These are phyloP conservation scores for Sporobolus alterniflorus DNA, from an alignment of 202 grass and related monocot genomes.

Conservation along the genomic window DNA sequence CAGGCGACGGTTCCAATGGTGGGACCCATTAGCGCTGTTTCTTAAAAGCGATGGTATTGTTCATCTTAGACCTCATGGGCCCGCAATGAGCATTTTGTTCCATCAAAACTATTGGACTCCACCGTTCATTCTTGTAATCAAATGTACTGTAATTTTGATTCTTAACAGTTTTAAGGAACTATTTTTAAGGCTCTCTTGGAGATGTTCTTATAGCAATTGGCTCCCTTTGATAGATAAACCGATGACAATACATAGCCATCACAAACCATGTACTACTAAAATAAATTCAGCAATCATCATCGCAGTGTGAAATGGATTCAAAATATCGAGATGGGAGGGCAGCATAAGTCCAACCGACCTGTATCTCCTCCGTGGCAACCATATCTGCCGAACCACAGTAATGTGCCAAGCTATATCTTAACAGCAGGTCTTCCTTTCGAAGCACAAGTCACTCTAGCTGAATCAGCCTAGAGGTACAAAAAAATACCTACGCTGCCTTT, in stretches of 20 bases:
- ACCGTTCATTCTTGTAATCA: too few species aligned
- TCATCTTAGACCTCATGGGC: too few species aligned
- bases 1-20: too few species aligned
- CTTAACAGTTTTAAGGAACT: too few species aligned
- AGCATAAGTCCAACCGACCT: slow-evolving; percentile 21
- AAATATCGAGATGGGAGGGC: not conserved
- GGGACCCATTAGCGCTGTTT: too few species aligned
- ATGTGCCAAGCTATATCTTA: slow-evolving; percentile 16
- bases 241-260: not conserved
- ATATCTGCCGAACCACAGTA: slow-evolving; percentile 12
- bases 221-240: not conserved
- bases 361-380: slow-evolving; percentile 38
- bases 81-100: too few species aligned
- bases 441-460: not conserved
- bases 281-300: not conserved
- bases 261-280: not conserved
- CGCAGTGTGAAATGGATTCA: not conserved
- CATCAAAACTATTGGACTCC: too few species aligned
- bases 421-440: slow-evolving; percentile 16
- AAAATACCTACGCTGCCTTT: slow-evolving; percentile 23
- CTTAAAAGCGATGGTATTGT: too few species aligned
- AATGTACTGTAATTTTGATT: too few species aligned
- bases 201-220: too few species aligned
- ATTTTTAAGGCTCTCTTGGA: too few species aligned
- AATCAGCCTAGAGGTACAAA: slow-evolving; percentile 25